A percentile compares a stretch with the other conserved stretches of the same genome.
phyloP scores from a whole-genome alignment of 768 basidiomycete genomes.

The Lenzites betulinus region DNA sequence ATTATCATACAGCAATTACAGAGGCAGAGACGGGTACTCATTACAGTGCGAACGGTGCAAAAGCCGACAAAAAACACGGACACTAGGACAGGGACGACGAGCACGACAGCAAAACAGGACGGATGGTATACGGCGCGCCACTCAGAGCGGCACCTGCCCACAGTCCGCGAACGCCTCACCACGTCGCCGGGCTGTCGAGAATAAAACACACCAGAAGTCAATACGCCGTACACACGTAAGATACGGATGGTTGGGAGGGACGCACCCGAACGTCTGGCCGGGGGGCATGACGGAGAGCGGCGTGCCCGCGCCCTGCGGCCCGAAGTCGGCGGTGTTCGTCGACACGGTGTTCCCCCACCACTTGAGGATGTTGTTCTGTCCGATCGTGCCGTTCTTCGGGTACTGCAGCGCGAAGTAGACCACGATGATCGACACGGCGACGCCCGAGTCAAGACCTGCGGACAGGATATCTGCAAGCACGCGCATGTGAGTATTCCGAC shows the following conservation, averaged over 20 bases:
- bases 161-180: not conserved
- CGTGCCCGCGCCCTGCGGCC: conserved; percentile 21
- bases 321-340: conserved; percentile 22
- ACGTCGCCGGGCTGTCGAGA: not conserved
- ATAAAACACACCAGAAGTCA: not conserved
- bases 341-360: conserved; percentile 45
- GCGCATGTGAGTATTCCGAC: not conserved
- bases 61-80: too few relatives aligned
- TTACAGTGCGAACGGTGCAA: too few relatives aligned
- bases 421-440: conserved; percentile 66
- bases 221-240: not conserved
- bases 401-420: conserved; percentile 62
- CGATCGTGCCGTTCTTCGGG: conserved; percentile 37
- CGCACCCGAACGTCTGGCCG: conserved; percentile 34
- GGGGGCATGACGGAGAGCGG: conserved; percentile 22
- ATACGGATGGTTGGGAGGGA: not conserved
- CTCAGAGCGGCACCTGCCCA: too few relatives aligned
- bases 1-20: too few relatives aligned
- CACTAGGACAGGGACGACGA: too few relatives aligned
- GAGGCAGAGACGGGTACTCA: too few relatives aligned
- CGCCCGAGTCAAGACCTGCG: conserved; percentile 75
- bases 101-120: too few relatives aligned
- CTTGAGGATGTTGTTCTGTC: conserved; percentile 31
- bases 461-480: conserved; percentile 62
- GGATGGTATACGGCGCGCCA: too few relatives aligned